A percentile compares a stretch with the other conserved stretches of the same genome.
Conservation (phyloP, 257 asterid genomes). For the Lycium barbarum region DNA sequence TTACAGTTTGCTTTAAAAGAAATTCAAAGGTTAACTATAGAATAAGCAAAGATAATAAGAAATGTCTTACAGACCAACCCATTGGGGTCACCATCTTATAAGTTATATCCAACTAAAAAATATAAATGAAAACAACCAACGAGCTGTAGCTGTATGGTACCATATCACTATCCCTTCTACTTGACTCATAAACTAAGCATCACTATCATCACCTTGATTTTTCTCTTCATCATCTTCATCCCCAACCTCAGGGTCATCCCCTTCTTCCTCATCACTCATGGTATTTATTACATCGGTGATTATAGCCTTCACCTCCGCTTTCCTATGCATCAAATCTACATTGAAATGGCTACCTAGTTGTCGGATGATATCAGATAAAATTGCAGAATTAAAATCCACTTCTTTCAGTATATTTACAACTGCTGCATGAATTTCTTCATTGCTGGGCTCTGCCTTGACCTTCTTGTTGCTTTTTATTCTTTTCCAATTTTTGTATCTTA, state of each 20-base stretch:
- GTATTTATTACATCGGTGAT: constrained; percentile 81
- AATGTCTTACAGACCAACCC: constrained; percentile 7
- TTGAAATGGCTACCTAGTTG: constrained; percentile 81
- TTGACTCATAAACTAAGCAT: constrained; percentile 28
- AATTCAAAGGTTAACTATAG: background rate
- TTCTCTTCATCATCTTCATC: constrained; percentile 49
- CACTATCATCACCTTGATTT: constrained; percentile 44
- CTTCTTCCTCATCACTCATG: constrained; percentile 92
- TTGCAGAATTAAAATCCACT: constrained; percentile 87
- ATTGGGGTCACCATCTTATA: background rate
- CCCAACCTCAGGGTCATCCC: constrained; percentile 44
- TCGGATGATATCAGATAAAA: constrained; percentile 81
- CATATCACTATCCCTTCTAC: background rate
- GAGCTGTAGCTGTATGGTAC: background rate
- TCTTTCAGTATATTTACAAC: constrained; percentile 71
- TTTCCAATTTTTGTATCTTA: constrained; percentile 57
- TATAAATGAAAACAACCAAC: background rate
- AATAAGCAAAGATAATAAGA: constrained; percentile 11
- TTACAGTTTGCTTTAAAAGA: background rate
- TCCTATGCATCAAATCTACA: constrained; percentile 68
- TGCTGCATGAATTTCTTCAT: constrained; percentile 72
- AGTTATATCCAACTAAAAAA: background rate
- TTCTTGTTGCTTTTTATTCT: constrained; percentile 46
- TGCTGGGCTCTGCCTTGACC: constrained; percentile 59
- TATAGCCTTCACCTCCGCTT: constrained; percentile 77